phyloP scores from a whole-genome alignment of 148 eudicot species.

The Silene uniflora region DNA sequence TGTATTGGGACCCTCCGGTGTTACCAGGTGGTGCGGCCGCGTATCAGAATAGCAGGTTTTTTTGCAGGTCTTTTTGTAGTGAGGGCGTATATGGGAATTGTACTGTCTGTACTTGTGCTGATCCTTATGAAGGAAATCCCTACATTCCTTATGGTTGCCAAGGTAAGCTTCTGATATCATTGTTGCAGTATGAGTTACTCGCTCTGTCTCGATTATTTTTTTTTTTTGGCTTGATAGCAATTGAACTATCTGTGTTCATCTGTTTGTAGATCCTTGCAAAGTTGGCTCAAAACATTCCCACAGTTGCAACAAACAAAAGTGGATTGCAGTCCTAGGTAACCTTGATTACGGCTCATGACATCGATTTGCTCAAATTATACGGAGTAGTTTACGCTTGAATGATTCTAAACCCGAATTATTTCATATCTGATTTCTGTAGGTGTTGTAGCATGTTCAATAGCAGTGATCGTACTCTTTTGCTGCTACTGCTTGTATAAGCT shows the following conservation, averaged over 20 bases:
- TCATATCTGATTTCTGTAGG: slow-evolving; percentile 6
- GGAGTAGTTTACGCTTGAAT: not conserved
- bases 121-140: slow-evolving; percentile 20
- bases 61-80: slow-evolving; percentile 7
- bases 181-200: not conserved
- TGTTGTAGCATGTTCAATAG: slow-evolving; percentile 4
- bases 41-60: not conserved
- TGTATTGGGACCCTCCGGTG: slow-evolving; percentile 20
- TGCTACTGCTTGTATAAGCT: slow-evolving; percentile 5
- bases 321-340: slow-evolving; percentile 13
- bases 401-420: not conserved
- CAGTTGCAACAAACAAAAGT: slow-evolving; percentile 3
- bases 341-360: not conserved
- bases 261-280: slow-evolving; percentile 22
- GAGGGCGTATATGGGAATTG: not conserved
- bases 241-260: not conserved
- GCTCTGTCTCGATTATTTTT: not conserved
- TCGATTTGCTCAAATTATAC: not conserved
- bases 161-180: not conserved
- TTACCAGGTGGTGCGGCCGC: slow-evolving; percentile 8
- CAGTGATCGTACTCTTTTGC: slow-evolving; percentile 14
- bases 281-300: slow-evolving; percentile 2
- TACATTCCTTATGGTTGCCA: slow-evolving; percentile 22
- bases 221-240: not conserved
- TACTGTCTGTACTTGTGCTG: slow-evolving; percentile 18